Evolutionary conservation across 306 rosid genomes (phyloP).

Genomic region (apple (Malus domestica)): DNA sequence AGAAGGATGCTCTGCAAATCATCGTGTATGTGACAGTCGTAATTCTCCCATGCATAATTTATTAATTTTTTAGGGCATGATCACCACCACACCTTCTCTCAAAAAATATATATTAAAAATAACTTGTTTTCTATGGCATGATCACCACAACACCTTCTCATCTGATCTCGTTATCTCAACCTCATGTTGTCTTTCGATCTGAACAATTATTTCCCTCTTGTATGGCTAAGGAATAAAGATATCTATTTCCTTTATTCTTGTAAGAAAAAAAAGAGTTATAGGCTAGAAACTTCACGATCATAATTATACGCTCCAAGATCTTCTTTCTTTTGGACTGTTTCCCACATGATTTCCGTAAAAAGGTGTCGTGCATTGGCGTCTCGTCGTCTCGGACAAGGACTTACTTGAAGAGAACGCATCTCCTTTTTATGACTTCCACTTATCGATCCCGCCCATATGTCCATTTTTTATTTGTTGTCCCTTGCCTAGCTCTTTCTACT

Average conservation of each 20-base stretch:
- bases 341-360: not conserved
- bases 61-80: not conserved
- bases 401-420: too few species aligned
- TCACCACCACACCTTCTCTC: not conserved
- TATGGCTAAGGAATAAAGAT: not conserved
- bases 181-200: not conserved
- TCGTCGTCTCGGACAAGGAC: not conserved
- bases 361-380: not conserved
- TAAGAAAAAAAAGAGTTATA: not conserved
- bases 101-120: not conserved
- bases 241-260: not conserved
- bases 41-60: not conserved
- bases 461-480: too few species aligned
- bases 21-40: not conserved
- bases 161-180: not conserved
- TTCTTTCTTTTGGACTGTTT: not conserved
- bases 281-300: not conserved
- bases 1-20: not conserved
- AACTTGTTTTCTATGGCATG: not conserved
- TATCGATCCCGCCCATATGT: too few species aligned
- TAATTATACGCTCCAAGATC: not conserved
- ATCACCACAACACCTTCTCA: not conserved
- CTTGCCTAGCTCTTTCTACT: too few species aligned
- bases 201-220: not conserved
- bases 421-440: too few species aligned